Percentiles rank a stretch among this genome's conserved stretches.
These are phyloP conservation scores for Lactarius psammicola DNA, from an alignment of 768 basidiomycete genomes.

Conservation along the genomic window DNA sequence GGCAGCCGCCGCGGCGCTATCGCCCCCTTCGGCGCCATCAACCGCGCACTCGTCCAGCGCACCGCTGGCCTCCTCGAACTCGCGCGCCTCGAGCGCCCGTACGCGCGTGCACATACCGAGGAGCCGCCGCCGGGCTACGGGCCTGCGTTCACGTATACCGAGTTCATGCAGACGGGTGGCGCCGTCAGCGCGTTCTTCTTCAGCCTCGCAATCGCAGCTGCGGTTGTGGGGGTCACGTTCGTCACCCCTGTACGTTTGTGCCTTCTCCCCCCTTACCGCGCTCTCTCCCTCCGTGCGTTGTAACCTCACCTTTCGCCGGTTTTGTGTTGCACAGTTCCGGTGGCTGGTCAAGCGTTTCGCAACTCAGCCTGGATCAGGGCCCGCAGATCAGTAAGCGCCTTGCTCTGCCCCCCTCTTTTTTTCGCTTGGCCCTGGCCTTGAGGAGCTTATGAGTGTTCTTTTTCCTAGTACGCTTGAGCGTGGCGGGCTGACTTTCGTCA, in stretches of 20 bases:
- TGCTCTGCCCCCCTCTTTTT: neutral
- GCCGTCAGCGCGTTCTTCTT: slow-evolving; percentile 42
- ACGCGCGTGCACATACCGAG: slow-evolving; percentile 8
- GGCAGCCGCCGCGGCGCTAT: slow-evolving; percentile 34
- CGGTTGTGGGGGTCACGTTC: slow-evolving; percentile 17
- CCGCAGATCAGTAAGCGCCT: slow-evolving; percentile 57
- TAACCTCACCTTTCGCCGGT: neutral
- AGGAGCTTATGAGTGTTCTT: neutral
- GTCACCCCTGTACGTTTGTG: slow-evolving; percentile 34
- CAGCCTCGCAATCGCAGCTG: slow-evolving; percentile 36
- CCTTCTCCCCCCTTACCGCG: no score
- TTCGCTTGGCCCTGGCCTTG: neutral
- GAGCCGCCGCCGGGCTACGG: slow-evolving; percentile 49
- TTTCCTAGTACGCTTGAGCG: slow-evolving; percentile 50
- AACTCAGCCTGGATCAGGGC: slow-evolving; percentile 58
- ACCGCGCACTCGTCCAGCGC: slow-evolving; percentile 53
- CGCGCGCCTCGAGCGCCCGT: slow-evolving; percentile 23
- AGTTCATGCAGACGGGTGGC: slow-evolving; percentile 51
- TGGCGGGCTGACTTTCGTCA: slow-evolving; percentile 63
- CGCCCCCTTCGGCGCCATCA: slow-evolving; percentile 43
- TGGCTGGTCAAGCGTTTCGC: slow-evolving; percentile 52
- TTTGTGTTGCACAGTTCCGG: slow-evolving; percentile 44
- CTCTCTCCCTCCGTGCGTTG: neutral
- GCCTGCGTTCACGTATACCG: slow-evolving; percentile 70
- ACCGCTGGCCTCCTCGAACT: slow-evolving; percentile 52